Percentiles rank a stretch among this genome's conserved stretches.
phyloP scores from a whole-genome alignment of 2,329 filamentous ascomycete genomes.

The Colletotrichum karsti region DNA sequence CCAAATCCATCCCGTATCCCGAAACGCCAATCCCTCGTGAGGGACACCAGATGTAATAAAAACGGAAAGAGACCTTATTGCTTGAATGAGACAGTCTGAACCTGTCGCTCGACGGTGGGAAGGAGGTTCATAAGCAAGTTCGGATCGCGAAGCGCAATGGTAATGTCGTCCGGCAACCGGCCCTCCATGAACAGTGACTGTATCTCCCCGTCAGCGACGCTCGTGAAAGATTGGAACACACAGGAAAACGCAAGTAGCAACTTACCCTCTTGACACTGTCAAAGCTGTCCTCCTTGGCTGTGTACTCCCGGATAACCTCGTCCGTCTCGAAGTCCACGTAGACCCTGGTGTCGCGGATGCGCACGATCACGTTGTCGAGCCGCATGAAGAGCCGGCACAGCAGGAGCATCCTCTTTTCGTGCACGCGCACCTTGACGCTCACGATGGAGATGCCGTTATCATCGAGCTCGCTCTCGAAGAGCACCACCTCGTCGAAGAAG shows the following conservation, averaged over 20 bases:
- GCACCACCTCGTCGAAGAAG: slow-evolving; percentile 94
- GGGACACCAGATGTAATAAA: too few species aligned
- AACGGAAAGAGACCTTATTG: not conserved
- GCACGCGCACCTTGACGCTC: slow-evolving; percentile 91
- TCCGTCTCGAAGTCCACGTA: slow-evolving; percentile 88
- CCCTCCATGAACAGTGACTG: slow-evolving; percentile 61
- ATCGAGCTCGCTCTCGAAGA: slow-evolving; percentile 97
- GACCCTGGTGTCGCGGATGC: slow-evolving; percentile 88
- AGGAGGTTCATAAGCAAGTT: slow-evolving; percentile 77
- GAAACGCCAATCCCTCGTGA: not conserved
- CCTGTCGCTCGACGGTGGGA: slow-evolving; percentile 72
- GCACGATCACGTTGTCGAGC: slow-evolving; percentile 87
- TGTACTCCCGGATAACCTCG: slow-evolving; percentile 88
- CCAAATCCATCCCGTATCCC: not conserved
- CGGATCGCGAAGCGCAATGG: slow-evolving; percentile 80
- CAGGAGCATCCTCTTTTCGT: slow-evolving; percentile 87
- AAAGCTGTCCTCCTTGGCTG: slow-evolving; percentile 85
- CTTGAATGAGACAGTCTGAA: slow-evolving; percentile 55
- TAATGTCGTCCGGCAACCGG: slow-evolving; percentile 73
- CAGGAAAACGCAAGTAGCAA: slow-evolving; percentile 28
- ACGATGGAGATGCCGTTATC: slow-evolving; percentile 95
- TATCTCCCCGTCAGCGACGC: slow-evolving; percentile 31
- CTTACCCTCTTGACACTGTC: slow-evolving; percentile 77
- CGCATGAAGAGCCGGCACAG: slow-evolving; percentile 91
- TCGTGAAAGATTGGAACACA: not conserved